Conservation (phyloP, 192 early-diverging fungal genomes). For the Coemansia sp. region DNA sequence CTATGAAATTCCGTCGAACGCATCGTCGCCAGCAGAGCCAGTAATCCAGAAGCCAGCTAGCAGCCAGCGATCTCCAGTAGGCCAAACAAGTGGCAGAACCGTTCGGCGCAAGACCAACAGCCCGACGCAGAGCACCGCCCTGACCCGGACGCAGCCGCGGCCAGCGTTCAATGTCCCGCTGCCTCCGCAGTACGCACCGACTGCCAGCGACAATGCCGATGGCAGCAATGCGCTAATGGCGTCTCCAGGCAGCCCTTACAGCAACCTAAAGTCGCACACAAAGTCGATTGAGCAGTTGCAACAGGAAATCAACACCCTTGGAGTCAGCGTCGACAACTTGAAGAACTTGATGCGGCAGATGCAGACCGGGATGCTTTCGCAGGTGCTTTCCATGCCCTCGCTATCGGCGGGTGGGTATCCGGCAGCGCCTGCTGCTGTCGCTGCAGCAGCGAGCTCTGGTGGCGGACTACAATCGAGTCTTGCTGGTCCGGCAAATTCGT, state of each 20-base stretch:
- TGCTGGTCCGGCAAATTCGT: no score
- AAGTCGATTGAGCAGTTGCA: constrained; percentile 34
- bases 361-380: neutral
- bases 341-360: constrained; percentile 21
- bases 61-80: neutral
- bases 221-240: constrained; percentile 2
- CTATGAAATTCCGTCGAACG: constrained; percentile 12
- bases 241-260: constrained; percentile 2
- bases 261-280: constrained; percentile 9
- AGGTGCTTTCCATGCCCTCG: neutral
- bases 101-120: constrained; percentile 18
- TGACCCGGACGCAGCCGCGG: constrained; percentile 22
- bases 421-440: neutral
- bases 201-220: neutral
- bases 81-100: neutral
- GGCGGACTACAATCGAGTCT: no score
- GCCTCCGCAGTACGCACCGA: neutral
- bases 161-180: neutral
- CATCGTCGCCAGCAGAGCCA: constrained; percentile 10
- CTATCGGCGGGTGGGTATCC: neutral
- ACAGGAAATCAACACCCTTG: constrained; percentile 4
- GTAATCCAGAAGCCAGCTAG: neutral
- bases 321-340: neutral
- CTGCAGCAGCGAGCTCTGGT: neutral
- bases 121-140: constrained; percentile 15